Conservation (phyloP, 768 basidiomycete species). For the Exidia glandulosa region DNA sequence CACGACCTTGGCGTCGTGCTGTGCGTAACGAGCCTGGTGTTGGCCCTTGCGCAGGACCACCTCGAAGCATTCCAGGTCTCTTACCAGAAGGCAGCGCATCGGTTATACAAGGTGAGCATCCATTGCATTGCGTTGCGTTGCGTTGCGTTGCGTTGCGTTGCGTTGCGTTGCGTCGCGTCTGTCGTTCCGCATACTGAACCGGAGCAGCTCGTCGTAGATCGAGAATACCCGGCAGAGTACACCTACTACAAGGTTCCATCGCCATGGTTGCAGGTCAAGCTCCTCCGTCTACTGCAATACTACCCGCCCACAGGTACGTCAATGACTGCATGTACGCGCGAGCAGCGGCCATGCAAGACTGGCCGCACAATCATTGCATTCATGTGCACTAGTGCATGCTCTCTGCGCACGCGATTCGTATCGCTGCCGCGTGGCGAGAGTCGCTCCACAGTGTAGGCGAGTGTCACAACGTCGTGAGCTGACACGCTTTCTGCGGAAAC, state of each 20-base stretch:
- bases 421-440: too few relatives aligned
- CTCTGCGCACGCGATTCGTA: too few relatives aligned
- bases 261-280: conserved; percentile 95
- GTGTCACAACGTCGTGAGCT: background rate
- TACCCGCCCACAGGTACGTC: conserved; percentile 84
- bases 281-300: conserved; percentile 85
- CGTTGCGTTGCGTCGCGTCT: too few relatives aligned
- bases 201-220: conserved; percentile 77
- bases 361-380: too few relatives aligned
- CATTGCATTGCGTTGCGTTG: background rate
- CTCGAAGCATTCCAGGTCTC: conserved; percentile 84
- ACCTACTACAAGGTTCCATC: conserved; percentile 96
- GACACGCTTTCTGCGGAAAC: too few relatives aligned
- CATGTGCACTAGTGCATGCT: too few relatives aligned
- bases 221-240: conserved; percentile 81
- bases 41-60: conserved; percentile 90
- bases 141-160: too few relatives aligned
- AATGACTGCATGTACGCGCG: too few relatives aligned
- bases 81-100: conserved; percentile 89
- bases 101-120: conserved; percentile 56
- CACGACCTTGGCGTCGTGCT: conserved; percentile 86
- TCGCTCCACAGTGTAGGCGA: too few relatives aligned
- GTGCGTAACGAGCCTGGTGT: conserved; percentile 85
- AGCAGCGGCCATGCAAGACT: too few relatives aligned
- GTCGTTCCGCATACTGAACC: background rate